Conservation (phyloP, 2,329 filamentous ascomycete genomes). For the Akanthomyces muscarius region DNA sequence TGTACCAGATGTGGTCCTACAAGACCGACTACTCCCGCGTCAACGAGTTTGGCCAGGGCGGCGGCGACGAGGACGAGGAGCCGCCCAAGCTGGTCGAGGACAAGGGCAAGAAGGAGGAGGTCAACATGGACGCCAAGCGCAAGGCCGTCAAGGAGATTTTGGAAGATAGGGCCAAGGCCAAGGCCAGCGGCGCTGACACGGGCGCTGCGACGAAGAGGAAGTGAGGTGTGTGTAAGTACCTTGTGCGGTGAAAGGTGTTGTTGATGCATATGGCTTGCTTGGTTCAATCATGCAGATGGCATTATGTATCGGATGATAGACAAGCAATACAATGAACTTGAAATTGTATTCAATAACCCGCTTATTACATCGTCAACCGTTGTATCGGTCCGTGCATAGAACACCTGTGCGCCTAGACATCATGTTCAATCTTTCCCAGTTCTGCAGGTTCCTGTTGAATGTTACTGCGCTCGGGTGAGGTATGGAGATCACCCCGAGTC, state of each 20-base stretch:
- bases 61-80: constrained; percentile 73
- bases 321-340: no score
- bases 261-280: background rate
- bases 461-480: no score
- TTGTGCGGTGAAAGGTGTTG: background rate
- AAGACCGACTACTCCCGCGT: constrained; percentile 86
- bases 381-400: no score
- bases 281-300: no score
- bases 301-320: no score
- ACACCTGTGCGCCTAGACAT: no score
- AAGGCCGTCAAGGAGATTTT: constrained; percentile 32
- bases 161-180: constrained; percentile 32
- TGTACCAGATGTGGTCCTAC: constrained; percentile 94
- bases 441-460: no score
- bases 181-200: constrained; percentile 48
- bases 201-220: constrained; percentile 43
- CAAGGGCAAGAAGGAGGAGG: constrained; percentile 37
- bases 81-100: constrained; percentile 34
- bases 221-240: constrained; percentile 22
- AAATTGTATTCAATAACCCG: no score
- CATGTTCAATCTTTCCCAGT: no score
- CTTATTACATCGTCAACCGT: no score
- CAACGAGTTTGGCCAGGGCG: constrained; percentile 97
- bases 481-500: no score
- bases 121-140: constrained; percentile 35